Evolutionary conservation across 2,329 filamentous ascomycete genomes (phyloP).

Genomic region (Alternaria atra): DNA sequence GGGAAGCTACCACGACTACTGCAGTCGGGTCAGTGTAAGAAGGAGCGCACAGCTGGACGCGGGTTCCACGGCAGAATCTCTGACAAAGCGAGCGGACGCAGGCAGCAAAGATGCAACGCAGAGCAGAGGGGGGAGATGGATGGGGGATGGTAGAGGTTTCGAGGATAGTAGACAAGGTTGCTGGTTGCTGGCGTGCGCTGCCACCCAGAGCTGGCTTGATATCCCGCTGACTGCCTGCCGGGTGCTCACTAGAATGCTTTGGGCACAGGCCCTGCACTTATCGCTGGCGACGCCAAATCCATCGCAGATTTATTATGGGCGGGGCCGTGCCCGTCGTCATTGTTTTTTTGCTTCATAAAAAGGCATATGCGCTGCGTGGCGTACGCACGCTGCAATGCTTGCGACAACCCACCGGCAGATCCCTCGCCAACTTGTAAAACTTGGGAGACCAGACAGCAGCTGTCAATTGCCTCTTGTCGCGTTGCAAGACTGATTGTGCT

Average conservation of each 20-base stretch:
- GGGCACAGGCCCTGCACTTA: conserved; percentile 29
- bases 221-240: conserved; percentile 20
- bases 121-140: conserved; percentile 3
- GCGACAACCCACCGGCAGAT: neutral
- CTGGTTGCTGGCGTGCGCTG: conserved; percentile 17
- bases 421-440: neutral
- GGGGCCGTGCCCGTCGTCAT: conserved; percentile 36
- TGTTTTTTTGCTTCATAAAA: conserved; percentile 27
- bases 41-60: conserved; percentile 26
- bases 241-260: conserved; percentile 29
- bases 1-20: conserved; percentile 21
- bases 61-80: conserved; percentile 27
- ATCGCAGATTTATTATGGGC: conserved; percentile 29
- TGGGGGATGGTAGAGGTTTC: conserved; percentile 3
- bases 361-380: conserved; percentile 15
- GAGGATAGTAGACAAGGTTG: conserved; percentile 10
- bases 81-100: conserved; percentile 34
- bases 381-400: neutral
- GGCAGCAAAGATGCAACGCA: conserved; percentile 21
- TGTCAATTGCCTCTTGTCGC: neutral
- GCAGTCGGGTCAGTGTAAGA: conserved; percentile 19
- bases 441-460: neutral
- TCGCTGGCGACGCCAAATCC: conserved; percentile 28
- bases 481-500: neutral
- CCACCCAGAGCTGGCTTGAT: conserved; percentile 24